phyloP scores from a whole-genome alignment of 2,329 filamentous ascomycete species.

The Annulohypoxylon truncatum region DNA sequence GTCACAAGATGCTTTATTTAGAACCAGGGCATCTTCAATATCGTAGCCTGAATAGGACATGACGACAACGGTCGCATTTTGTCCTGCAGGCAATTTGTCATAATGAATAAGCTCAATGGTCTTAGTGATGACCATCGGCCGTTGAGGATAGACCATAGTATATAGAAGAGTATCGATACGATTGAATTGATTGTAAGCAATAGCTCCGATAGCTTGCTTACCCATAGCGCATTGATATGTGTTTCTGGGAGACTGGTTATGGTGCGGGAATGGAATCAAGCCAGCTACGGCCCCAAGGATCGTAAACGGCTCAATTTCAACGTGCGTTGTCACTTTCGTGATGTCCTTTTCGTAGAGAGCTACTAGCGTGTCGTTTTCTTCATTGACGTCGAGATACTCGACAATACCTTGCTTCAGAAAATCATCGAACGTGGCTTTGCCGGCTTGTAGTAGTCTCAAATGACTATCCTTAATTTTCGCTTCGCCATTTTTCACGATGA shows the following conservation, averaged over 20 bases:
- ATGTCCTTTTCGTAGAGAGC: slow-evolving; percentile 90
- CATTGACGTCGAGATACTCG: slow-evolving; percentile 97
- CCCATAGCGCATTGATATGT: slow-evolving; percentile 99
- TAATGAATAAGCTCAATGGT: slow-evolving; percentile 98
- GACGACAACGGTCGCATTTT: slow-evolving; percentile 97
- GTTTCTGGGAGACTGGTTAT: slow-evolving; percentile 98
- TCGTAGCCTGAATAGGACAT: slow-evolving; percentile 99
- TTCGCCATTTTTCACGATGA: slow-evolving; percentile 89
- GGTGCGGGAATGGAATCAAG: slow-evolving; percentile 96
- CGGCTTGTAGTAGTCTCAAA: slow-evolving; percentile 82
- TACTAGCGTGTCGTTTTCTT: slow-evolving; percentile 96
- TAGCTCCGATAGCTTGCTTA: slow-evolving; percentile 99
- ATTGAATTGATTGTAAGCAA: slow-evolving; percentile 97
- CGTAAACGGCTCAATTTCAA: slow-evolving; percentile 98
- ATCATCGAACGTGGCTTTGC: slow-evolving; percentile 90
- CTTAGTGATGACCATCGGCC: slow-evolving; percentile 96
- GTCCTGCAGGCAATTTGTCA: slow-evolving; percentile 94
- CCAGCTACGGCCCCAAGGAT: slow-evolving; percentile 95
- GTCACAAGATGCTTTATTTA: slow-evolving; percentile 96
- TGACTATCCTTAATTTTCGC: slow-evolving; percentile 84
- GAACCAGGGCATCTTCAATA: slow-evolving; percentile 96
- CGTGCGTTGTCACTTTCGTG: slow-evolving; percentile 84
- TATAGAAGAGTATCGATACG: slow-evolving; percentile 96
- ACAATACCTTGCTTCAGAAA: slow-evolving; percentile 90
- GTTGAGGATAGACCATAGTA: slow-evolving; percentile 96